Percentiles rank a stretch among this genome's conserved stretches.
phyloP scores from a whole-genome alignment of 2,329 filamentous ascomycete species.

The Coleophoma eucalyptorum region DNA sequence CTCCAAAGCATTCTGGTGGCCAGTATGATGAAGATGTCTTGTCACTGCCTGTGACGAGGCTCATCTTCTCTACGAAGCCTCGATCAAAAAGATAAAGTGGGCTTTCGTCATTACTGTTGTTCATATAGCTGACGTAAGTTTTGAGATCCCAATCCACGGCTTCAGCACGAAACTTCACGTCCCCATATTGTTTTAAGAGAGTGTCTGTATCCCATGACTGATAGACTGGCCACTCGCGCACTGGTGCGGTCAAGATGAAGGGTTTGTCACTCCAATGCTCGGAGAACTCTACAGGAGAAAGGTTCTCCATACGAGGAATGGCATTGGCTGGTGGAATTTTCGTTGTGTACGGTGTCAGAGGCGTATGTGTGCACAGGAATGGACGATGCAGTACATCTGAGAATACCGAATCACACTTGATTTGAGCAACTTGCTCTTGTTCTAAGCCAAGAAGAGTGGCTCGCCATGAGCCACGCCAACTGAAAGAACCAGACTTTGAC shows the following conservation, averaged over 20 bases:
- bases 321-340: constrained; percentile 71
- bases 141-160: constrained; percentile 86
- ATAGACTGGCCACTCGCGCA: constrained; percentile 78
- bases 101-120: constrained; percentile 75
- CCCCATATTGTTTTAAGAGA: constrained; percentile 60
- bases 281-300: constrained; percentile 72
- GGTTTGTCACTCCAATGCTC: constrained; percentile 73
- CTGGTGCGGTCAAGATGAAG: constrained; percentile 80
- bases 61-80: constrained; percentile 83
- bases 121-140: constrained; percentile 83
- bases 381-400: constrained; percentile 89
- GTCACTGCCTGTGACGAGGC: constrained; percentile 54
- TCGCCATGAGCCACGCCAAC: constrained; percentile 83
- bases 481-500: constrained; percentile 26
- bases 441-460: constrained; percentile 67
- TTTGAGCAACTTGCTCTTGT: constrained; percentile 43
- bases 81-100: constrained; percentile 92
- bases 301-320: constrained; percentile 65
- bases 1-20: constrained; percentile 79
- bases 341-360: constrained; percentile 60
- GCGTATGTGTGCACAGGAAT: constrained; percentile 81
- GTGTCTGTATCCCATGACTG: constrained; percentile 68
- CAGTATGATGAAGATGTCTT: constrained; percentile 57
- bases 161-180: constrained; percentile 79
- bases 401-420: constrained; percentile 77